phyloP scores from a whole-genome alignment of 2,329 filamentous ascomycete species.

The Colletotrichum cordylinicola region DNA sequence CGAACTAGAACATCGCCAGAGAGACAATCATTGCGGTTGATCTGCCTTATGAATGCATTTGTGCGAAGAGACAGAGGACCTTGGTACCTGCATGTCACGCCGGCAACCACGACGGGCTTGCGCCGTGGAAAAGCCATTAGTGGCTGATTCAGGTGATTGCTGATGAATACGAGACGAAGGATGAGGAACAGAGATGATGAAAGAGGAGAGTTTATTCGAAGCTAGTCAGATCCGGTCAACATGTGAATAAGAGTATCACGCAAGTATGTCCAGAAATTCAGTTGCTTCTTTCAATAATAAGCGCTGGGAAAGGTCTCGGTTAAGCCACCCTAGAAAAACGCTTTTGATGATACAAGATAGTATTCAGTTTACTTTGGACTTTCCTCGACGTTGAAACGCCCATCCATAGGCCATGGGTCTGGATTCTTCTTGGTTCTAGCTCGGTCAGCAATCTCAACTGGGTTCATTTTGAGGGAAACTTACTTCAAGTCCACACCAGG shows the following conservation, averaged over 20 bases:
- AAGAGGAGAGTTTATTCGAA: neutral
- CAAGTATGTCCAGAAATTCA: neutral
- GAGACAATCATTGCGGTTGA: fast-evolving
- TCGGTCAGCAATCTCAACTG: neutral
- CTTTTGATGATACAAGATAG: neutral
- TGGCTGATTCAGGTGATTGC: neutral
- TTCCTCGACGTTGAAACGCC: conserved; percentile 17
- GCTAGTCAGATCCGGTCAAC: neutral
- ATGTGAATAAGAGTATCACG: neutral
- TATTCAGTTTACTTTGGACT: neutral
- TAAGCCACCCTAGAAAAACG: neutral
- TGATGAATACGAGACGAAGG: neutral
- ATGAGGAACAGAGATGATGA: neutral
- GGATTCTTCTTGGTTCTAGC: neutral
- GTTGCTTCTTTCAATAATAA: neutral
- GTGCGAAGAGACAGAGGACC: neutral
- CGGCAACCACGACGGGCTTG: neutral
- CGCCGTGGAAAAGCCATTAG: neutral
- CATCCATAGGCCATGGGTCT: conserved; percentile 27
- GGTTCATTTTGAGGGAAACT: neutral
- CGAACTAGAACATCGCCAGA: neutral
- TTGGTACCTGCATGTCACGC: neutral
- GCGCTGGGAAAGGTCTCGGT: fast-evolving
- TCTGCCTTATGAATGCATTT: neutral
- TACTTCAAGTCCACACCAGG: conserved; percentile 12